Base-by-base conservation (phyloP, 306 rosid species). In the Purshia tridentata region DNA sequence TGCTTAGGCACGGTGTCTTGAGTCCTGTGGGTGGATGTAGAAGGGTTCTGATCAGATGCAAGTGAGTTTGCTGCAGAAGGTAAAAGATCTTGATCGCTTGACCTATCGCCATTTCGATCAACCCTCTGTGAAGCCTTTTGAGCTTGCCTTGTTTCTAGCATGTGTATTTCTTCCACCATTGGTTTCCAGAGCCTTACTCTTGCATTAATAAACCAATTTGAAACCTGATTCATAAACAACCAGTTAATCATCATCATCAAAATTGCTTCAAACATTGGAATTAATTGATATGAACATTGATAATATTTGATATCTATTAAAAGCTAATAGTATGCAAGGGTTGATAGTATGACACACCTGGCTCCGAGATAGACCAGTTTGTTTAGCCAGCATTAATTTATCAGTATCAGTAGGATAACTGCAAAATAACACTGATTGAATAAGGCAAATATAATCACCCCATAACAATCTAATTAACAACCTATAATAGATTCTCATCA, bases 141-240 rank as follows among this genome's bases (percentile, higher is more conserved):
- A 9, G 77, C 76, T 78, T 92, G 92, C 22, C 85, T 80, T 11
- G 90, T 87, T 87, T 93, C 98, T 8, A 87, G 89, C 83, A 50
- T 86, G 72, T 93, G 89, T 67, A 93, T 93, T 81, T 93, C 98
- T 81, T 93, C 97, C 71, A 90, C 98, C 98, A 93, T 88, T 49
- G 98, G 98, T 73, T 93, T 93, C 98, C 98, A 93, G 0, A 92
- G 88, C 87, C 98, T 82, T 54, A 92, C 98, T 78, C 98, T 89
- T 65, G 98, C 98, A 77, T 92, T 92, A 50, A 92, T 92, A 78
- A 92, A 92, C 98, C 98, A 92, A 80, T 92, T 92, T 6, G 98
- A 92, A 19, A 93, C 96, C 98, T 93, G 67, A 4, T 37, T 58
- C 52, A 65, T 47, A 46, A 50, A 0, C 35, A 6, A 57, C n/a